These are phyloP conservation scores for Crithidia brevicula DNA, from an alignment of 208 protist genomes.

Conservation along the genomic window DNA sequence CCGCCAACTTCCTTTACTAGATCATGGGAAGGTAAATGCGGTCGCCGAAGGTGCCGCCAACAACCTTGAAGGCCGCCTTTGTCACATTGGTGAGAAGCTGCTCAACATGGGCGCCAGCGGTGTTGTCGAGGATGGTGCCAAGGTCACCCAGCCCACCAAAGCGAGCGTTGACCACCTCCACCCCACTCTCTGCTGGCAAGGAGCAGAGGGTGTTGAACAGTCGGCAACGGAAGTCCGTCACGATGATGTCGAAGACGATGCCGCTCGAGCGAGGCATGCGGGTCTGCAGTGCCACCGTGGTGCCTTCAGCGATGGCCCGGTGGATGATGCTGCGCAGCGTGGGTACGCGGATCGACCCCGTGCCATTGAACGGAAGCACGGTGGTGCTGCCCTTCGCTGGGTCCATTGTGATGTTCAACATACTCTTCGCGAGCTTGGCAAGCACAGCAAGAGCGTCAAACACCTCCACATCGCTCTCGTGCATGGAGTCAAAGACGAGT, in stretches of 20 bases:
- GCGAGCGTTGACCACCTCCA: slow-evolving; percentile 23
- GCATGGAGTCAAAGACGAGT: slow-evolving; percentile 12
- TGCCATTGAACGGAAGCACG: neutral
- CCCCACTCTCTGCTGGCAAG: slow-evolving; percentile 14
- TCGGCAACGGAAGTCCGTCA: slow-evolving; percentile 23
- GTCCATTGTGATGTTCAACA: slow-evolving; percentile 6
- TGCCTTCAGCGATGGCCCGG: slow-evolving; percentile 11
- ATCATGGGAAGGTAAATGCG: slow-evolving; percentile 21
- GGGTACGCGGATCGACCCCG: slow-evolving; percentile 2
- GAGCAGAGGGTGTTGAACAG: slow-evolving; percentile 25
- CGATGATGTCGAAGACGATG: slow-evolving; percentile 25
- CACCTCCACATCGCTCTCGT: slow-evolving; percentile 21
- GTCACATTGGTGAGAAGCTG: slow-evolving; percentile 16
- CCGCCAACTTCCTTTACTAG: too few relatives aligned
- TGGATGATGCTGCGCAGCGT: slow-evolving; percentile 24
- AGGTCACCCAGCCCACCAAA: slow-evolving; percentile 21
- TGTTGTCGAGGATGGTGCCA: slow-evolving; percentile 18
- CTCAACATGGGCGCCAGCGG: slow-evolving; percentile 8
- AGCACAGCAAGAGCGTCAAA: slow-evolving; percentile 16
- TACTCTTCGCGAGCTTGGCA: neutral
- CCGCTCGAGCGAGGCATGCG: slow-evolving; percentile 10
- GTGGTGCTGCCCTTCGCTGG: neutral
- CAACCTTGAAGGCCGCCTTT: slow-evolving; percentile 6
- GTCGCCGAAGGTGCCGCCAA: slow-evolving; percentile 18
- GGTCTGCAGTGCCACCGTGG: slow-evolving; percentile 13